These are phyloP conservation scores for Globisporangium recalcitrans DNA, from an alignment of 352 stramenopile species.

Conservation along the genomic window DNA sequence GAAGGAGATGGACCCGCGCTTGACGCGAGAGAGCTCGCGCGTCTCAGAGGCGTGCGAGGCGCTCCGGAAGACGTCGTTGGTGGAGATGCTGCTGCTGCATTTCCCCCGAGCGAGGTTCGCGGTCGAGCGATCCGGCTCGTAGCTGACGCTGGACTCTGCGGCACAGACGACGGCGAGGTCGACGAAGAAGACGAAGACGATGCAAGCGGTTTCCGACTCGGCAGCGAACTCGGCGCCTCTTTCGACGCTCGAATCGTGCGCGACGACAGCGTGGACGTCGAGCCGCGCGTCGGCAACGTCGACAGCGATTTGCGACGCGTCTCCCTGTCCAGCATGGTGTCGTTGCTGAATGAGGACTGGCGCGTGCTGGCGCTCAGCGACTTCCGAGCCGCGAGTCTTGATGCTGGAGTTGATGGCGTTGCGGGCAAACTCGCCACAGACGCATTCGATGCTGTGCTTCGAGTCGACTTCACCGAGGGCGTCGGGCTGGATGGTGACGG, in stretches of 20 bases:
- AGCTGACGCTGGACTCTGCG: slow-evolving; percentile 16
- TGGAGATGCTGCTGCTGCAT: slow-evolving; percentile 8
- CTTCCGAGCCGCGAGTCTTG: slow-evolving; percentile 3
- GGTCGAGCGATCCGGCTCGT: slow-evolving; percentile 25
- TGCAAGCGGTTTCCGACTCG: slow-evolving; percentile 17
- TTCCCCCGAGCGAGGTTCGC: slow-evolving; percentile 18
- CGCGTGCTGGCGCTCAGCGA: slow-evolving; percentile 12
- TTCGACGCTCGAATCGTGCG: slow-evolving; percentile 17
- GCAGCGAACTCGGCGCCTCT: slow-evolving; percentile 16
- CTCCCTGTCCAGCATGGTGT: slow-evolving; percentile 21
- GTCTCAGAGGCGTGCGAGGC: slow-evolving; percentile 23
- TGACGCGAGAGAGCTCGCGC: slow-evolving; percentile 17
- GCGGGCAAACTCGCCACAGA: slow-evolving; percentile 27
- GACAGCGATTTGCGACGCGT: slow-evolving; percentile 41
- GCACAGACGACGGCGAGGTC: slow-evolving; percentile 9
- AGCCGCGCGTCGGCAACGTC: slow-evolving; percentile 30
- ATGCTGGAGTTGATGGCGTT: background rate
- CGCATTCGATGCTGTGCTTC: slow-evolving; percentile 37
- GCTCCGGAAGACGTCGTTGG: slow-evolving; percentile 17
- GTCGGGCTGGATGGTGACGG: slow-evolving; percentile 36
- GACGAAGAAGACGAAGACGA: slow-evolving; percentile 11
- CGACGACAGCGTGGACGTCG: slow-evolving; percentile 18
- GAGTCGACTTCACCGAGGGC: slow-evolving; percentile 38
- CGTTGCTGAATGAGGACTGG: slow-evolving; percentile 8
- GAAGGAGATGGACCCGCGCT: slow-evolving; percentile 22